Base-by-base conservation (phyloP, 176 grass and related monocot species). In the Eragrostis nindensis region DNA sequence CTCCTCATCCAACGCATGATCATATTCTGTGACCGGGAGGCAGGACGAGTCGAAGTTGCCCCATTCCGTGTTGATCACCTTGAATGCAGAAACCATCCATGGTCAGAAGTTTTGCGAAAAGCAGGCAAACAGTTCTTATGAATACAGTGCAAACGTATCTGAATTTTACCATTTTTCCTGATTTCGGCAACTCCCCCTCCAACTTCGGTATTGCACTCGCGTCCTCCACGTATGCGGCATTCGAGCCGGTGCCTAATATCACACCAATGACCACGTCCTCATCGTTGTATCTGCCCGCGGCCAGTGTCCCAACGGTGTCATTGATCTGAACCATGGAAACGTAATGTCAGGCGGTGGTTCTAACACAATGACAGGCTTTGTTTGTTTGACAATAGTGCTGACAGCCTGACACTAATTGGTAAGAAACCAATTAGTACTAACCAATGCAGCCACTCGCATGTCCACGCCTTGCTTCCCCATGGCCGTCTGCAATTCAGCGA, bases 271-370 rank as follows among this genome's bases (percentile, higher is more conserved):
- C 84, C 0, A 86, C 87, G 73, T 95, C 82, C 44, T 92, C 85
- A 0, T 95, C 85, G 4, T 88, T 80, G 64, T 95, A 95, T 45
- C 89, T 76, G 5, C 90, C 92, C 7, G 90, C 88, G 14, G 92
- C 92, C 68, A 98, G 24, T 65, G 92, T 98, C 74, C 95, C 92
- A 2, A 98, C 90, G 0, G 95, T 89, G 18, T 98, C 95, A n/a
- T 98, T 98, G 46, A 94, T 82, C 95, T 98, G 52, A 70, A 76
- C 53, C 68, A 79, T 73, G 8, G 54, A 87, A 10, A 71, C 0
- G 13, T n/a, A 43, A 69, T 76, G 59, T 86, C 46, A 72, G 10
- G 26, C 64, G 49, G 43, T 48, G 21, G 14, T 66, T 26, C 4
- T 15, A 78, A 29, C 19, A 41, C 52, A 66, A 48, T 36, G 11